These are phyloP conservation scores for Monosporascus sp. DNA, from an alignment of 2,329 filamentous ascomycete genomes.

Conservation along the genomic window DNA sequence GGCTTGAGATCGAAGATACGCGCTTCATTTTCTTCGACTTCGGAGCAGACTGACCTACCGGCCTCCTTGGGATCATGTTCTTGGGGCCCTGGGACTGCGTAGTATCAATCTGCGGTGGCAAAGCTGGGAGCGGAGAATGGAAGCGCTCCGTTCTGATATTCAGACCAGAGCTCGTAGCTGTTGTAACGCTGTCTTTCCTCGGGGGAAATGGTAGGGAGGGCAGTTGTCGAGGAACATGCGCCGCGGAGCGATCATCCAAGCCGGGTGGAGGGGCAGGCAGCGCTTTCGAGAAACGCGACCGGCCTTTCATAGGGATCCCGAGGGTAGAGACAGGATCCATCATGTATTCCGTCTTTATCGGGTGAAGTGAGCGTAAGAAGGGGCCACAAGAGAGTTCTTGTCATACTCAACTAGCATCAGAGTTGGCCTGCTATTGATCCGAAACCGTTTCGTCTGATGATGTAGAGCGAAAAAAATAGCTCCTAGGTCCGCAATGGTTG, in stretches of 20 bases:
- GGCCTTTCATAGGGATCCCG: slow-evolving; percentile 34
- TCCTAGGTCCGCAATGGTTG: slow-evolving; percentile 16
- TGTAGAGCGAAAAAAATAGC: slow-evolving; percentile 8
- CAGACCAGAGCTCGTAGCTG: slow-evolving; percentile 14
- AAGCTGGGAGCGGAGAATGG: slow-evolving; percentile 27
- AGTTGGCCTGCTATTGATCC: slow-evolving; percentile 11
- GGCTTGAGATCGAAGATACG: slow-evolving; percentile 46
- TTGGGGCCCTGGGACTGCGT: slow-evolving; percentile 13
- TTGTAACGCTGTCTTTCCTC: slow-evolving; percentile 20
- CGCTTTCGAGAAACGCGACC: slow-evolving; percentile 55
- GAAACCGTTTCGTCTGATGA: slow-evolving; percentile 18
- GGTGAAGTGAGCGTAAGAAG: slow-evolving; percentile 11
- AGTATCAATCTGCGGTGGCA: slow-evolving; percentile 22
- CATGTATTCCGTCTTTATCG: slow-evolving; percentile 16
- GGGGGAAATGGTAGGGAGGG: slow-evolving; percentile 21
- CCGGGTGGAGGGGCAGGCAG: slow-evolving; percentile 45
- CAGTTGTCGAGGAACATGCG: slow-evolving; percentile 17
- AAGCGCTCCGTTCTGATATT: slow-evolving; percentile 19
- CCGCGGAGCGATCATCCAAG: slow-evolving; percentile 11
- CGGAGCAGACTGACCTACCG: slow-evolving; percentile 18
- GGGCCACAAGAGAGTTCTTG: slow-evolving; percentile 14
- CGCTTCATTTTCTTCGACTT: slow-evolving; percentile 31
- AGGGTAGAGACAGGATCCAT: slow-evolving; percentile 18
- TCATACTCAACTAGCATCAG: slow-evolving; percentile 14
- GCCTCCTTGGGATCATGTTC: slow-evolving; percentile 34